Base-by-base conservation (phyloP, 2,329 filamentous ascomycete species). In the Neodidymelliopsis sp. region DNA sequence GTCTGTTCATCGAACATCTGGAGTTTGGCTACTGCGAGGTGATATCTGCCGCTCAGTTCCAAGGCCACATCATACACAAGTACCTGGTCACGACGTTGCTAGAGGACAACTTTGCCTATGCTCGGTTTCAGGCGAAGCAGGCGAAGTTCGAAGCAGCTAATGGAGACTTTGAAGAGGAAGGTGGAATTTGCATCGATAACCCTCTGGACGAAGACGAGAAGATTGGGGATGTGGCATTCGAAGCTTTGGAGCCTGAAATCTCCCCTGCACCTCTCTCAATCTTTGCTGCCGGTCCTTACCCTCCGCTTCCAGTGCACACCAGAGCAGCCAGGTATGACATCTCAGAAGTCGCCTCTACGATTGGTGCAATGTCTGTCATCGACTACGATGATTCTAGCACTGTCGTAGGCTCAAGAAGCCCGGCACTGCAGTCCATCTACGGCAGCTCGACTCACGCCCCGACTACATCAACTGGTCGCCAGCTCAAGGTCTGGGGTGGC, bases 1-100 rank as follows among this genome's bases (percentile, higher is more conserved):
- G 74, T 6, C 70, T 72, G 4, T 66, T 84, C 28, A 77, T 85
- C 47, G 67, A 69, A 12, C 84, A 86, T 56, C 74, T 85, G 15
- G 82, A 86, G 57, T 71, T 74, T 8, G 77, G 77, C 15, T 64
- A 78, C 25, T 86, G 84, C 60, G 36, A 54, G 0, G 66, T 64
- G 2, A 79, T 84, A 52, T 59, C 54, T 2, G 56, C 70, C 1
- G 49, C 63, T 0, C 69, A 79, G 10, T 81, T 84, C 50, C 63
- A 74, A 12, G 72, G 73, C n/a, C 72, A 79, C 35, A 73, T 82
- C 16, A 72, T 77, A 12, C 78, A 82, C 62, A 83, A 81, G 57
- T 65, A 75, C 23, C 70, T 83, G 29, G 65, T 79, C 41, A 75
- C 70, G 2, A 54, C 67, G 34, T 59, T 70, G 0, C 47, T 72